Percentiles rank a stretch among this genome's conserved stretches.
Conservation (phyloP, 805 yeast species). For the Kodamaea sagamina region DNA sequence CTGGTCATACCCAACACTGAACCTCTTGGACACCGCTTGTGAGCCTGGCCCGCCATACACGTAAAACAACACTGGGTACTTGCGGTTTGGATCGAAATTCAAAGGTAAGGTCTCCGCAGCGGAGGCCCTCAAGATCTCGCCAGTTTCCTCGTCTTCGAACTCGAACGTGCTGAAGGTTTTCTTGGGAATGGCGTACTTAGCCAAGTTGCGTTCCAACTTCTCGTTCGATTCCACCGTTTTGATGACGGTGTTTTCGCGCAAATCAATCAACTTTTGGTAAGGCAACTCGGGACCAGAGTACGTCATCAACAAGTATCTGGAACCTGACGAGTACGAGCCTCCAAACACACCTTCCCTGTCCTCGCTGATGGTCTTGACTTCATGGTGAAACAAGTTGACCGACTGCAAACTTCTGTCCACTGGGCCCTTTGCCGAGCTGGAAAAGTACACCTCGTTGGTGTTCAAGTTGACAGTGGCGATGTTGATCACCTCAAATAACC, state of each 20-base stretch:
- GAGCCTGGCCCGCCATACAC: constrained; percentile 97
- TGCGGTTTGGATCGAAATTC: constrained; percentile 57
- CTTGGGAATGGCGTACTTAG: constrained; percentile 58
- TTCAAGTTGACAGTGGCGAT: constrained; percentile 60
- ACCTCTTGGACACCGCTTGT: constrained; percentile 70
- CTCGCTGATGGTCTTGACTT: constrained; percentile 40
- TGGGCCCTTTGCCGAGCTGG: constrained; percentile 75
- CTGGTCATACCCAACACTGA: constrained; percentile 64
- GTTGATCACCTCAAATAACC: constrained; percentile 87
- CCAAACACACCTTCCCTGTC: constrained; percentile 61
- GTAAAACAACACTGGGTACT: constrained; percentile 85
- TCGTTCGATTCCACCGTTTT: constrained; percentile 51
- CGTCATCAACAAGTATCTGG: constrained; percentile 67
- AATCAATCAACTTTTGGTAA: constrained; percentile 64
- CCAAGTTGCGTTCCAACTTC: constrained; percentile 38
- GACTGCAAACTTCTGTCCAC: constrained; percentile 83
- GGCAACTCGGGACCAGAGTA: constrained; percentile 83
- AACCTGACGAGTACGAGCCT: constrained; percentile 78
- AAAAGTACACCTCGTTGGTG: constrained; percentile 54
- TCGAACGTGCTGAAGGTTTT: constrained; percentile 53
- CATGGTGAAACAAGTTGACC: constrained; percentile 51
- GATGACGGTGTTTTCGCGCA: constrained; percentile 26
- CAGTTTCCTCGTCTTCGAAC: constrained; percentile 48
- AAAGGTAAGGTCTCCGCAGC: constrained; percentile 77
- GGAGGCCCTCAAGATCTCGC: constrained; percentile 54